Base-by-base conservation (phyloP, 2,329 filamentous ascomycete genomes). In the Neonectria neomacrospora region DNA sequence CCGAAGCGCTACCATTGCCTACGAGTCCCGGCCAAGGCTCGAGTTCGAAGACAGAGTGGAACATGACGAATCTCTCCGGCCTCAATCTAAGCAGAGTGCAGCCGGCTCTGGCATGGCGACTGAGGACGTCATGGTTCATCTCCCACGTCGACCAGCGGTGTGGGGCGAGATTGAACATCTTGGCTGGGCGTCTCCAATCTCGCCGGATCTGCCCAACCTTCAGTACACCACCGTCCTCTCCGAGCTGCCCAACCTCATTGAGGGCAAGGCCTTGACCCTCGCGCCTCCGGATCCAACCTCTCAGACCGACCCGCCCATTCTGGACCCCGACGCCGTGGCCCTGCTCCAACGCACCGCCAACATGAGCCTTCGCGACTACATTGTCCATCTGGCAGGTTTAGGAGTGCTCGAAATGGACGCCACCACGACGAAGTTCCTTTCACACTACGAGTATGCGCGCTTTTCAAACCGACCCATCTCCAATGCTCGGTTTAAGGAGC, bases 191-290 rank as follows among this genome's bases (percentile, higher is more conserved):
- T 92, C 93, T 2, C 95, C 95, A 6, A 86, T 87, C 30, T 91
- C 88, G 1, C 81, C 86, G 9, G 91, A 96, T 73, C 80, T 96
- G 18, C 89, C 93, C 5, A 88, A 93, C 73, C 80, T 98, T n/a
- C 89, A 96, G 67, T 98, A 97, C 77, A 86, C 85, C 70, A 88
- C 89, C 2, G 93, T 99, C 23, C 83, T 97, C 18, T 85, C 86
- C 39, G 95, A 98, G 78, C 83, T 99, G 23, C 93, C 94, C 1
- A 91, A 96, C 74, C 84, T 98, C 28, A 92, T 98, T 66, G 95
- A 98, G 80, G 95, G 93, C 10, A 95, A 95, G 77, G 95, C 94
- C 1, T 88, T 97, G n/a, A 94, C 92, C 0, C 85, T 97, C 39
- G 93, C 91, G 0, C 93, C 90, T 30, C 81, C 83, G 1, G 82